Evolutionary conservation across 768 basidiomycete species (phyloP).

Genomic region (Boletus reticulatus): DNA sequence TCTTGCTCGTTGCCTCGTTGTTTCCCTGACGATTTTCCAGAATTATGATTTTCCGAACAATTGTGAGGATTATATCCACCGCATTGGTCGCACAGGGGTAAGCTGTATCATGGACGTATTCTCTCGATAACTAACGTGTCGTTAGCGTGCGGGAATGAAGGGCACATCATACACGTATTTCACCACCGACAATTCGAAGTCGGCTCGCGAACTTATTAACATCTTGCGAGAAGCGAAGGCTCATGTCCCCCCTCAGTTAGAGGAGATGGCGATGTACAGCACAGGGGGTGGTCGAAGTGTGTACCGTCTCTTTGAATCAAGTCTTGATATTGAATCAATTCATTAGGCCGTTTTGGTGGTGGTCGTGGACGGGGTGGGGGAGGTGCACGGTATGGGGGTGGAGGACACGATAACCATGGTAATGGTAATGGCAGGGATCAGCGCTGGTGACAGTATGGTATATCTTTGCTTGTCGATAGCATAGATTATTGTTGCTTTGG

Average conservation of each 20-base stretch:
- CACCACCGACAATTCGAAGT: slow-evolving; percentile 93
- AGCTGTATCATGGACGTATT: slow-evolving; percentile 21
- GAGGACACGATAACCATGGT: slow-evolving; percentile 22
- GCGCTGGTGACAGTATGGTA: slow-evolving; percentile 18
- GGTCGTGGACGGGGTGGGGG: slow-evolving; percentile 28
- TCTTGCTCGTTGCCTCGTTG: slow-evolving; percentile 1
- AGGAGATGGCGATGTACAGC: slow-evolving; percentile 89
- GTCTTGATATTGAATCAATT: not conserved
- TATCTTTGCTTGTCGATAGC: slow-evolving; percentile 6
- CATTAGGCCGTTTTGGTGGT: slow-evolving; percentile 60
- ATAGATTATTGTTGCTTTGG: slow-evolving; percentile 21
- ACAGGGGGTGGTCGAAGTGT: slow-evolving; percentile 74
- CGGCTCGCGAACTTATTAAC: slow-evolving; percentile 84
- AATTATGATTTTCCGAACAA: slow-evolving; percentile 99
- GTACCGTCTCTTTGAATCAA: slow-evolving; percentile 18
- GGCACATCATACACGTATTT: slow-evolving; percentile 96
- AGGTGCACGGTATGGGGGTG: slow-evolving; percentile 22
- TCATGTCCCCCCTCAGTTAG: slow-evolving; percentile 80
- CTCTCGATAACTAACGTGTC: slow-evolving; percentile 13
- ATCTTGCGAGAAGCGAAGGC: slow-evolving; percentile 90
- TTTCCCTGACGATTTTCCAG: slow-evolving; percentile 37
- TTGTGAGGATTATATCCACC: slow-evolving; percentile 97
- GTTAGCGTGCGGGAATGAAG: slow-evolving; percentile 84
- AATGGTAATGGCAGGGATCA: slow-evolving; percentile 23
- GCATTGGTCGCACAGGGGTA: slow-evolving; percentile 96